These are phyloP conservation scores for Sclerotinia glacialis DNA, from an alignment of 2,329 filamentous ascomycete species.

Conservation along the genomic window DNA sequence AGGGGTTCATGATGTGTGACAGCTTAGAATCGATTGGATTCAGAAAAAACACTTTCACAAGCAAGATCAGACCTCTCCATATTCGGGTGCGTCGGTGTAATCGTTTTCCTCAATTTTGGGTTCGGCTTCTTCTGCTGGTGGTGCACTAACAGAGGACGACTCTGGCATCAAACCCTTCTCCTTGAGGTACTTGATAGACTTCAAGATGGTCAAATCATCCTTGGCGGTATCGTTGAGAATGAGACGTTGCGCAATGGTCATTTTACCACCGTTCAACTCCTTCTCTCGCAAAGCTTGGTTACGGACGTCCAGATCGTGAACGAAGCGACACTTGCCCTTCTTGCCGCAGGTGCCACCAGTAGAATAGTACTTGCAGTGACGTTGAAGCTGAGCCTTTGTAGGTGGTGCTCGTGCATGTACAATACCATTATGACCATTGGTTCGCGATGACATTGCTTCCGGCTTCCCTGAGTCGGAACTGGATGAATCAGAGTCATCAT, in stretches of 20 bases:
- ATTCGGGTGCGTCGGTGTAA: slow-evolving; percentile 31
- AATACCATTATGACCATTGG: slow-evolving; percentile 30
- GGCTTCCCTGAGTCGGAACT: slow-evolving; percentile 55
- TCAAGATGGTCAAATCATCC: slow-evolving; percentile 63
- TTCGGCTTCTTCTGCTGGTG: slow-evolving; percentile 27
- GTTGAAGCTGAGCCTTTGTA: slow-evolving; percentile 58
- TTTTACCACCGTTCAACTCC: slow-evolving; percentile 61
- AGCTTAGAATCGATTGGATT: slow-evolving; percentile 1
- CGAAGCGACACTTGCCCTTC: slow-evolving; percentile 73
- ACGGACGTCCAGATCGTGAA: slow-evolving; percentile 62
- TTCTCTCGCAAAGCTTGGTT: slow-evolving; percentile 62
- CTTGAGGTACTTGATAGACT: slow-evolving; percentile 63
- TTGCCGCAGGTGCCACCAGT: slow-evolving; percentile 67
- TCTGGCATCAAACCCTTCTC: slow-evolving; percentile 44
- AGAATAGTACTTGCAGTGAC: slow-evolving; percentile 69
- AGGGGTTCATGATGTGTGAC: background rate
- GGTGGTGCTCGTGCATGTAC: slow-evolving; percentile 43
- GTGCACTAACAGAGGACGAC: slow-evolving; percentile 33
- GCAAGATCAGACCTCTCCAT: slow-evolving; percentile 26
- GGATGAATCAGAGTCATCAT: slow-evolving; percentile 35
- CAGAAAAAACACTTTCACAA: background rate
- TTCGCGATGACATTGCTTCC: slow-evolving; percentile 54
- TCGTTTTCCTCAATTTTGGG: slow-evolving; percentile 34
- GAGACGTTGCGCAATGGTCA: slow-evolving; percentile 64
- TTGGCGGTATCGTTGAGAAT: slow-evolving; percentile 67